Evolutionary conservation across 345 rosid species (phyloP).

Genomic region (Pistacia integerrima): DNA sequence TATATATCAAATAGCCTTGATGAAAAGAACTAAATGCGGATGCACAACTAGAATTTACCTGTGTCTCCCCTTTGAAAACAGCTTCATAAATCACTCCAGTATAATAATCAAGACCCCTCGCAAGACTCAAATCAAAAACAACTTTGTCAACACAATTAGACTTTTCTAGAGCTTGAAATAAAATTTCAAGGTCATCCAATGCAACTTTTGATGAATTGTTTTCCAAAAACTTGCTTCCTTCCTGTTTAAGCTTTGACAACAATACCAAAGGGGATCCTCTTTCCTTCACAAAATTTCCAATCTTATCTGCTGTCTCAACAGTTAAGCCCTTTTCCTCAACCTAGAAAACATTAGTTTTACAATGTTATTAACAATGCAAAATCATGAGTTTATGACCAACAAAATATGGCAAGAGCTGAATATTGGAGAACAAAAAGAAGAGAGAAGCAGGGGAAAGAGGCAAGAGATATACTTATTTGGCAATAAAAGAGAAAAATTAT

Average conservation of each 20-base stretch:
- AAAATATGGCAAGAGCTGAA: not conserved
- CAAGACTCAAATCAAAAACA: slow-evolving; percentile 94
- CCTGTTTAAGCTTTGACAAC: slow-evolving; percentile 55
- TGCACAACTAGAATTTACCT: slow-evolving; percentile 42
- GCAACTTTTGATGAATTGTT: slow-evolving; percentile 67
- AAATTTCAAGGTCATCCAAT: slow-evolving; percentile 66
- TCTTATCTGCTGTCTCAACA: slow-evolving; percentile 69
- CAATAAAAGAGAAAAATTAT: not conserved
- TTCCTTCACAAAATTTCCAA: slow-evolving; percentile 76
- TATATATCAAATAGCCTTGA: not conserved
- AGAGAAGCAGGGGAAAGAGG: not conserved
- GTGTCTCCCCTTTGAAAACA: slow-evolving; percentile 73
- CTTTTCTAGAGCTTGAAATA: slow-evolving; percentile 83
- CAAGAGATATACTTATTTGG: not conserved
- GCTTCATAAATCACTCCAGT: slow-evolving; percentile 96
- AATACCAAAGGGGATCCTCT: slow-evolving; percentile 76
- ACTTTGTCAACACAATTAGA: slow-evolving; percentile 74
- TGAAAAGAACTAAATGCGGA: not conserved
- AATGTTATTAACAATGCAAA: slow-evolving; percentile 3
- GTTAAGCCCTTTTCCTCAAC: slow-evolving; percentile 89
- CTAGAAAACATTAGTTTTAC: slow-evolving; percentile 31
- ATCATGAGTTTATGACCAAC: slow-evolving; percentile 1
- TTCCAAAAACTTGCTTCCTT: slow-evolving; percentile 57
- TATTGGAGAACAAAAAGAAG: not conserved
- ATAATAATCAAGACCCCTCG: slow-evolving; percentile 98